Conservation (phyloP, 768 basidiomycete species). For the Tremella yokohamensis region DNA sequence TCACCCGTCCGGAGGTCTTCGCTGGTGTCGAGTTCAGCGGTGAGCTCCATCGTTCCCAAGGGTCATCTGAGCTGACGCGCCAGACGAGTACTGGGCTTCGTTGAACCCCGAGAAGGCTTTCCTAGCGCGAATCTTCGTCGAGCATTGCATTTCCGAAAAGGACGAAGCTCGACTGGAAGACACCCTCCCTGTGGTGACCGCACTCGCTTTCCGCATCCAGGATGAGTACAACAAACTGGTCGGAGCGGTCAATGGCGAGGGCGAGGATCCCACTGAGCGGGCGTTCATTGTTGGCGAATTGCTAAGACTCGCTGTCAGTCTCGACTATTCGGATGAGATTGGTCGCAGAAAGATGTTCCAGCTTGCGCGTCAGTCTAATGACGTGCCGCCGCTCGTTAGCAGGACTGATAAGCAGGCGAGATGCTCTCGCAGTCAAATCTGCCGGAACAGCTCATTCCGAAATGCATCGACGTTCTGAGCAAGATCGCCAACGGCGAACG, state of each 20-base stretch:
- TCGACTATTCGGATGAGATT: conserved; percentile 90
- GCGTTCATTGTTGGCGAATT: conserved; percentile 77
- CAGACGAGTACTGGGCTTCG: conserved; percentile 68
- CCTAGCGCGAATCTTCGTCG: conserved; percentile 75
- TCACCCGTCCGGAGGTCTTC: conserved; percentile 63
- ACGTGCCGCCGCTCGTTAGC: not conserved
- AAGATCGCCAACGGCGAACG: conserved; percentile 68
- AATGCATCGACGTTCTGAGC: conserved; percentile 78
- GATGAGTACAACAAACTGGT: conserved; percentile 64
- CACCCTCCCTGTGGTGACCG: conserved; percentile 76
- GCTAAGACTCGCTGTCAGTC: conserved; percentile 68
- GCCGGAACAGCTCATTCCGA: conserved; percentile 65
- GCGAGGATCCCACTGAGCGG: conserved; percentile 45
- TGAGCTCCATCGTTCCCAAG: conserved; percentile 53
- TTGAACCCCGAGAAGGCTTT: conserved; percentile 74
- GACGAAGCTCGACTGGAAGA: conserved; percentile 65
- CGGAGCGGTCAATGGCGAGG: conserved; percentile 46
- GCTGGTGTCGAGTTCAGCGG: conserved; percentile 68
- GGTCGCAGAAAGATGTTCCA: conserved; percentile 82
- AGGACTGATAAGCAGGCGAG: conserved; percentile 56
- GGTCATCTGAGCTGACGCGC: not conserved
- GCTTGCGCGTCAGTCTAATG: conserved; percentile 65
- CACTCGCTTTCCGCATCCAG: conserved; percentile 72
- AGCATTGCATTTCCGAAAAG: conserved; percentile 63
- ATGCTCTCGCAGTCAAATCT: conserved; percentile 73